phyloP scores from a whole-genome alignment of 345 rosid species.

The Aegle marmelos region DNA sequence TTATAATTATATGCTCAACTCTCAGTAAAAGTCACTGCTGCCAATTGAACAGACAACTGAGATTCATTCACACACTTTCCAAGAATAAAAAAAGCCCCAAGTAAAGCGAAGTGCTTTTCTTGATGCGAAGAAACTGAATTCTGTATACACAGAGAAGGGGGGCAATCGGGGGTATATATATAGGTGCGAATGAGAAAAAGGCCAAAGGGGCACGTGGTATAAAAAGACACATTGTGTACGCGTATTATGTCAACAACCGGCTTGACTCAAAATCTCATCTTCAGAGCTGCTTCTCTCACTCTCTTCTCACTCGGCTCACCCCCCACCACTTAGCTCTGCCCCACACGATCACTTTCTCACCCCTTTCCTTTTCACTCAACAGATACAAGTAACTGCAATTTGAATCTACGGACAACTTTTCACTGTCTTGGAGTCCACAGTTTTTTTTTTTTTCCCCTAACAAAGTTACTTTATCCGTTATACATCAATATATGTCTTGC shows the following conservation, averaged over 20 bases:
- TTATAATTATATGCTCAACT: not conserved
- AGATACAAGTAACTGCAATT: not conserved
- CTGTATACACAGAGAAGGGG: not conserved
- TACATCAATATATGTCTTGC: not conserved
- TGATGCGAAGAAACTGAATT: not conserved
- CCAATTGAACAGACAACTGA: not conserved
- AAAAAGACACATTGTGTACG: not conserved
- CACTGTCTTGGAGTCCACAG: not conserved
- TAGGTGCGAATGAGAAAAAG: too few species aligned
- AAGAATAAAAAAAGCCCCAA: conserved; percentile 18
- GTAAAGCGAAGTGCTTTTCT: not conserved
- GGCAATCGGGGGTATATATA: not conserved
- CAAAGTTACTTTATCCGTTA: not conserved
- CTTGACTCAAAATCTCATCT: not conserved
- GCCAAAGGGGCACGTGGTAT: too few species aligned
- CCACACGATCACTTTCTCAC: conserved; percentile 5
- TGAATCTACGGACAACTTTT: not conserved
- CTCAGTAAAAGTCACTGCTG: not conserved
- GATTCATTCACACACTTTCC: conserved; percentile 14
- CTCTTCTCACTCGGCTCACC: not conserved
- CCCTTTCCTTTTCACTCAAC: not conserved
- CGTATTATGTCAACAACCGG: not conserved
- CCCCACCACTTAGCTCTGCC: not conserved
- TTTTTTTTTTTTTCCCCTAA: not conserved
- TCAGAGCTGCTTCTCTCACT: not conserved